A percentile compares a stretch with the other conserved stretches of the same genome.
phyloP scores from a whole-genome alignment of 805 yeast genomes.

The Kluyveromyces nonfermentans region DNA sequence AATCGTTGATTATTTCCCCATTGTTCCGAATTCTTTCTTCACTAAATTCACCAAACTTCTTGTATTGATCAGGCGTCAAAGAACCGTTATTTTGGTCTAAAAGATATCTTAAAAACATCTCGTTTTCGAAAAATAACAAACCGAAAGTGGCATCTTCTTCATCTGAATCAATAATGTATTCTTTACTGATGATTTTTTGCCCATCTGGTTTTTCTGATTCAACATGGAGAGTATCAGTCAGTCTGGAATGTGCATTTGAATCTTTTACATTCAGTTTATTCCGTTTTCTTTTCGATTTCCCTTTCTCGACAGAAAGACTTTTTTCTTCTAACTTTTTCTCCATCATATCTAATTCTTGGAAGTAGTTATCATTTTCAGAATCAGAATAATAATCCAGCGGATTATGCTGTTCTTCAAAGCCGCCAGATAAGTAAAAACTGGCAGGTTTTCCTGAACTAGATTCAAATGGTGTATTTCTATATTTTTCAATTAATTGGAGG shows the following conservation, averaged over 20 bases:
- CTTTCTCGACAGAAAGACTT: conserved; percentile 16
- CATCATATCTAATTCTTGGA: conserved; percentile 16
- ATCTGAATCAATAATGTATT: conserved; percentile 25
- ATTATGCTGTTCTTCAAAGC: conserved; percentile 6
- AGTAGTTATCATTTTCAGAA: conserved; percentile 21
- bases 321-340: conserved; percentile 5
- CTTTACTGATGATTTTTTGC: conserved; percentile 20
- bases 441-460: conserved; percentile 23
- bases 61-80: conserved; percentile 16
- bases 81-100: conserved; percentile 22
- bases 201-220: neutral
- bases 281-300: conserved; percentile 13
- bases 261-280: neutral
- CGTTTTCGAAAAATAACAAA: conserved; percentile 28
- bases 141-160: conserved; percentile 22
- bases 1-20: conserved; percentile 15
- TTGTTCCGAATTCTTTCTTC: conserved; percentile 21
- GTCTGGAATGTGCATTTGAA: neutral
- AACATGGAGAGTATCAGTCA: neutral
- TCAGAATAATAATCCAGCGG: conserved; percentile 17
- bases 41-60: conserved; percentile 19
- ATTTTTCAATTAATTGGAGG: conserved; percentile 12
- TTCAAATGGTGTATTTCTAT: conserved; percentile 19
- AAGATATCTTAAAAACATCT: conserved; percentile 26
- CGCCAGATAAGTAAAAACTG: conserved; percentile 11